phyloP scores from a whole-genome alignment of 257 asterid species.

The Solanum acaule region DNA sequence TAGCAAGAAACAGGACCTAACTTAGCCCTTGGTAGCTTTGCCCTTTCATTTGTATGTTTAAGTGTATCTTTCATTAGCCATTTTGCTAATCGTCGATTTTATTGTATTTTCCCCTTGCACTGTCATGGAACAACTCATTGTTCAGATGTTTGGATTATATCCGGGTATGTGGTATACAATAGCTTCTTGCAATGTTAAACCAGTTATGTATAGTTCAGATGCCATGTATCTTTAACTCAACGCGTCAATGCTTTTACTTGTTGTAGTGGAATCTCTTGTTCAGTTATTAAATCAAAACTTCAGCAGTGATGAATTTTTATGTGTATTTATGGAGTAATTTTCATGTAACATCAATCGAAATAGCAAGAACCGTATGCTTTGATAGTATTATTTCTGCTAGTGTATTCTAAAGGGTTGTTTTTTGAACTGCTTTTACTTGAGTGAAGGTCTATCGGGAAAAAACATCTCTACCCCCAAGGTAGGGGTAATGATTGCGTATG shows the following conservation, averaged over 20 bases:
- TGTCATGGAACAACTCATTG: slow-evolving; percentile 15
- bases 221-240: neutral
- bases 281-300: neutral
- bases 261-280: neutral
- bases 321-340: neutral
- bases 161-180: neutral
- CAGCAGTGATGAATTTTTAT: neutral
- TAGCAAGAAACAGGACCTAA: slow-evolving; percentile 13
- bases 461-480: neutral
- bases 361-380: neutral
- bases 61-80: slow-evolving; percentile 11
- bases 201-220: neutral
- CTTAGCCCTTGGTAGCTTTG: slow-evolving; percentile 12
- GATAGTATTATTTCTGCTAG: neutral
- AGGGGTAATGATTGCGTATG: neutral
- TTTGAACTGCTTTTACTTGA: neutral
- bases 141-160: slow-evolving; percentile 9
- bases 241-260: neutral
- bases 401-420: neutral
- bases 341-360: neutral
- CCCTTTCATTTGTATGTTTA: slow-evolving; percentile 13
- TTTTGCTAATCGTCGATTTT: slow-evolving; percentile 11
- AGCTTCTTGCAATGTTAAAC: neutral
- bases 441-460: neutral
- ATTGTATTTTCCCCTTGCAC: neutral